Evolutionary conservation across 1,284 basidiomycete genomes (phyloP), one percentile per base, ranked within the genome.

Genomic region (Cryptococcus maquisensis): DNA sequence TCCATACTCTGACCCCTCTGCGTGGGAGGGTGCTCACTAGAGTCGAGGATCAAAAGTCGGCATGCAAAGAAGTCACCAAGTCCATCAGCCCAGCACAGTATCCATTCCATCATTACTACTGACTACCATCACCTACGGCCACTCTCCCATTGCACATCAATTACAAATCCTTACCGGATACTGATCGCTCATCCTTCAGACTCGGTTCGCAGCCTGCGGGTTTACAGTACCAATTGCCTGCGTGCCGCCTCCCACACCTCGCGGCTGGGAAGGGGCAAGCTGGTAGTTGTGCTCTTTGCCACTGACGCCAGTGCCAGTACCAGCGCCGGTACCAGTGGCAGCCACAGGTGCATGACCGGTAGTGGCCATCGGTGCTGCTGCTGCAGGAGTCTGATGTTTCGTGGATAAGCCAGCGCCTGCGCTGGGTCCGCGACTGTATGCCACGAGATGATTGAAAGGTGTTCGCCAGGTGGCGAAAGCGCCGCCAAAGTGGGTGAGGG

Each of bases 371-470:
- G 28, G 28, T 3, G 28, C 28, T 32, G 28, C 28, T 3, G 28
- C 28, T 32, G 28, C 28, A 32, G 28, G 28, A 6, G 28, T 32
- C 7, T 32, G 28, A 32, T 32, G 28, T 32, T 32, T 32, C 7
- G 28, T 32, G 10, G 6, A 10, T 10, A 10, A 6, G 16, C 39
- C 39, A 15, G 39, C 10, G 42, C 42, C 42, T 21, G 41, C 20
- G 41, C 36, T 38, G 36, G 36, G 9, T 9, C 36, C n/a, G 36
- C 36, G 9, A 44, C 54, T 51, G 28, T 60, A 52, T 13, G 21
- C 24, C 39, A 56, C 49, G 38, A 72, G 59, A 42, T 66, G 57
- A 61, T 65, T 55, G 63, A 73, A 68, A 5, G 63, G 60, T 24
- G 62, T 66, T 24, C 56, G 51, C 70, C 70, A 72, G 23, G 59